Base-by-base conservation (phyloP, 495 filamentous ascomycete species). In the Aspergillus incahuasiensis region DNA sequence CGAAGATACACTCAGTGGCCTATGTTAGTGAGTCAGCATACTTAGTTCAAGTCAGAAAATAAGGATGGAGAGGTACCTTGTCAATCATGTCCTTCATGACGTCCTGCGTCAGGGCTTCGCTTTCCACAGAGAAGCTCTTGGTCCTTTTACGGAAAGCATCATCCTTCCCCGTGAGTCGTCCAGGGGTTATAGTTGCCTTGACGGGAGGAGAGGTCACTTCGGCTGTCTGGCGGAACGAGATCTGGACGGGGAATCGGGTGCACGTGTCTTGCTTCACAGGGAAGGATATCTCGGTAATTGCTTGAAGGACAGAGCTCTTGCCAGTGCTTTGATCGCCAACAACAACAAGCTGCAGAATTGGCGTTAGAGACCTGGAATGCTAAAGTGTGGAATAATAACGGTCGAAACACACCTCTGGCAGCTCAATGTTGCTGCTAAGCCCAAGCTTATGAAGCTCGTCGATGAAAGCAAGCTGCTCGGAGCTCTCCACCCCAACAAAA, bases 381-480 rank as follows among this genome's bases (percentile, higher is more conserved):
- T n/a, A n/a, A n/a, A n/a, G n/a, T n/a, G n/a, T n/a, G 12, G 12
- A 15, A 2, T 12, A 35, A 7, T 20, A 7, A 25, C 12, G 25
- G 16, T 3, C 16, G 13, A 28, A 22, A 34, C 25, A 3, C 28
- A 54, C 51, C 51, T 54, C 51, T 1, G 51, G 51, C 3, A 54
- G 24, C 13, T 54, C 28, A 34, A 54, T 54, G 0, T 21, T 45
- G 40, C 16, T 54, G 18, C 40, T 54, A 22, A 54, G 25, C 15
- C 51, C 51, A 8, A 54, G 39, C 20, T 19, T 25, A 9, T 54
- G 51, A 9, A 54, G 40, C 40, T 54, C 51, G 8, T 54, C 51
- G 21, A 54, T 54, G 22, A 54, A 54, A 3, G 35, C 51, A 6
- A 54, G 51, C 51, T 54, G 51, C 51, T 54, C 40, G 8, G 51